Base-by-base conservation (phyloP, 768 basidiomycete species). In the Calocera viscosa region DNA sequence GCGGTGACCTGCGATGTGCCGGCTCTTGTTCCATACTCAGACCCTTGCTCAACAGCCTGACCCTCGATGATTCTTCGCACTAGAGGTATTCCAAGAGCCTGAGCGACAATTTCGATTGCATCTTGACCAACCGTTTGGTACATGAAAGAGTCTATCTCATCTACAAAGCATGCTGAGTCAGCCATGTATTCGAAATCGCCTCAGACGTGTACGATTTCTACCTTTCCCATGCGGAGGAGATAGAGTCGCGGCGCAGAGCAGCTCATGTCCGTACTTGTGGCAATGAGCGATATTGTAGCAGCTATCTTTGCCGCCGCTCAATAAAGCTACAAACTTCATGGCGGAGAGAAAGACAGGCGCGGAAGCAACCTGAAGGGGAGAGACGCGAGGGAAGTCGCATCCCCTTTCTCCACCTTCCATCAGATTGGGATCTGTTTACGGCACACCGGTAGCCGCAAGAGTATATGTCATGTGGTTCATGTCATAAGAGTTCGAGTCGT, bases 121-220 rank as follows among this genome's bases (percentile, higher is more conserved):
- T 93, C 91, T 74, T 97, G 94, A 0, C 94, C 96, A 30, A 99
- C 94, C n/a, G 95, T 97, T 76, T 99, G 96, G 76, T 97, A 99
- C 75, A 99, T 81, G 78, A 93, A 98, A 26, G 94, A 97, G 76
- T 99, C 94, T 72, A 98, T 84, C 80, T 99, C 96, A 80, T 98
- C 96, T 96, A 75, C n/a, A 24, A 24, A 49, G 69, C 16, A 14
- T 8, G 16, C 35, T 19, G 7, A 22, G 30, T 34, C 65, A 67
- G 70, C 68, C 70, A 71, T 71, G 65, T 70, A 47, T 53, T 17
- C 66, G 35, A 26, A 28, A 67, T 26, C 68, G 33, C 65, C 70
- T 73, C 67, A 47, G 41, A 30, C 16, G 34, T 19, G 2, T 38
- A 67, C 65, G 68, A 65, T 66, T 72, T 83, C 73, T 71, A 94